phyloP scores from a whole-genome alignment of 345 rosid genomes.

The Gossypium raimondii region DNA sequence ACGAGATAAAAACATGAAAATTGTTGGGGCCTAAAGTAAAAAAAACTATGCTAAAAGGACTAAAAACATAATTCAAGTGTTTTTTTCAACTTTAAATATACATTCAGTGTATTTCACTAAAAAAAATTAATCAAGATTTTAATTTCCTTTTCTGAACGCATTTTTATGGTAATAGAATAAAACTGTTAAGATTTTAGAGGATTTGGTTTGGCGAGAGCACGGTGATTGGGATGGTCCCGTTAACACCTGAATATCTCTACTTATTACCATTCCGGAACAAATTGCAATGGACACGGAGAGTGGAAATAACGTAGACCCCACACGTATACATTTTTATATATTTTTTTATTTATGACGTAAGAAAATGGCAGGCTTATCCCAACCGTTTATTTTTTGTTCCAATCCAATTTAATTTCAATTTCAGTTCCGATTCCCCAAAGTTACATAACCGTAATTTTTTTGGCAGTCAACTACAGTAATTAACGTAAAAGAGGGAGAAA shows the following conservation, averaged over 20 bases:
- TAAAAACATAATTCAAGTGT: too few relatives aligned
- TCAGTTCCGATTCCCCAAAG: constrained; percentile 1
- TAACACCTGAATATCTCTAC: not conserved
- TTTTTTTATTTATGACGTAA: not conserved
- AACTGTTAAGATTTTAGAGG: not conserved
- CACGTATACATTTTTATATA: not conserved
- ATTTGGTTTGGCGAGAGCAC: not conserved
- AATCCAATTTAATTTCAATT: constrained; percentile 1
- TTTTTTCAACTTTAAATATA: too few relatives aligned
- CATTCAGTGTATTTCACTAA: too few relatives aligned
- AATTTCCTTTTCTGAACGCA: too few relatives aligned
- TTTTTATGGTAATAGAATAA: not conserved
- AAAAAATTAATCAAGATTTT: too few relatives aligned
- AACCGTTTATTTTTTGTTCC: not conserved
- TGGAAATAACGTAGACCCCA: not conserved
- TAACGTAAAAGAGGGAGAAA: not conserved
- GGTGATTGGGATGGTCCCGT: not conserved
- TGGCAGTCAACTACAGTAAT: not conserved
- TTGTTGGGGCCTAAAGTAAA: too few relatives aligned
- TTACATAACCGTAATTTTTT: not conserved
- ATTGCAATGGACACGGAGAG: not conserved
- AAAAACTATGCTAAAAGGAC: too few relatives aligned
- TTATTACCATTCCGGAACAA: not conserved
- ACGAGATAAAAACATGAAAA: too few relatives aligned
- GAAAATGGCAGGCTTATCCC: not conserved